Percentiles rank a stretch among this genome's conserved stretches.
These are phyloP conservation scores for Tulasnella sp. DNA, from an alignment of 768 basidiomycete species.

Conservation along the genomic window DNA sequence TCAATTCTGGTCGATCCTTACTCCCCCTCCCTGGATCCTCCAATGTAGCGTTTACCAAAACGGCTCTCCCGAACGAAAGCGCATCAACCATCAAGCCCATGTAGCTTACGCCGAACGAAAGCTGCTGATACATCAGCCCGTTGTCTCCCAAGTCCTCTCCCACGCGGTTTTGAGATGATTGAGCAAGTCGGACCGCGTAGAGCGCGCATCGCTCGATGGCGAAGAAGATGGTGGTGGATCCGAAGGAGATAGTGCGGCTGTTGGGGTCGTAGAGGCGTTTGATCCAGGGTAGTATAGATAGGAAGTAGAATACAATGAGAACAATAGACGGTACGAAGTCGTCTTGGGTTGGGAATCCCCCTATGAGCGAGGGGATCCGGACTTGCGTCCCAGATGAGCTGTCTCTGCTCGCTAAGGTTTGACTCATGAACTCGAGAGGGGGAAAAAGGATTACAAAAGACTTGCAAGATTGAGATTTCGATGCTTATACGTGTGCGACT, in stretches of 20 bases:
- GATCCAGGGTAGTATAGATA: not conserved
- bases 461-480: not conserved
- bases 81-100: not conserved
- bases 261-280: not conserved
- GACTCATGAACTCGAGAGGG: not conserved
- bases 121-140: not conserved
- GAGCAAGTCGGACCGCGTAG: not conserved
- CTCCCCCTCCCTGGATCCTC: not conserved
- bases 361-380: conserved; percentile 28
- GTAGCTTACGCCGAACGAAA: not conserved
- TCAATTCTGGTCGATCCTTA: not conserved
- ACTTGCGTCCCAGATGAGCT: conserved; percentile 19
- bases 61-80: not conserved
- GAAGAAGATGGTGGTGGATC: conserved; percentile 16
- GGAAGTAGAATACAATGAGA: not conserved
- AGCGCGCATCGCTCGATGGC: conserved; percentile 23
- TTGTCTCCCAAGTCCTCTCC: not conserved
- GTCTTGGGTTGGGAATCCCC: not conserved
- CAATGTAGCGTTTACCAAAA: not conserved
- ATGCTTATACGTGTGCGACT: not conserved
- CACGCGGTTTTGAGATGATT: not conserved
- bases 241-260: not conserved
- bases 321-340: not conserved
- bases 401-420: conserved; percentile 20
- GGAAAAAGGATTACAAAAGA: conserved; percentile 14